Evolutionary conservation across 805 yeast genomes (phyloP), one percentile per base, ranked within the genome.

Genomic region (Barnettozyma californica): DNA sequence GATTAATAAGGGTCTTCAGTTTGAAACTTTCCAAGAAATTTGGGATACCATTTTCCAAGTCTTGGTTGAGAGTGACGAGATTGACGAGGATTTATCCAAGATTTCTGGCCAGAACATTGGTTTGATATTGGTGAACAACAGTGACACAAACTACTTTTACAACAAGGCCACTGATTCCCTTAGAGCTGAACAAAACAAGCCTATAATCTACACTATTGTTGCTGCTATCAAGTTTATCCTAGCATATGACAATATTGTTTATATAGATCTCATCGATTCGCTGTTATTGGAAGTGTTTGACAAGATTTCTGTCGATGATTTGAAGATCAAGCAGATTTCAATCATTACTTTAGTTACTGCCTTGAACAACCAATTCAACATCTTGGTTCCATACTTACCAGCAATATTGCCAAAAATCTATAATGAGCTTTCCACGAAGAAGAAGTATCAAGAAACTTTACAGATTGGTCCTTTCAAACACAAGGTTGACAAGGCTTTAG

Each of bases 391-490:
- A 1, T 68, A 74, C 44, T 62, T 81, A 37, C 64, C 74, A 4
- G 59, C 61, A 2, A 67, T 82, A 2, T 64, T 84, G 37, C 80
- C 86, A 0, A 59, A 63, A 0, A 66, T 86, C 3, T 75, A 75
- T 54, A 67, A 65, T 5, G 88, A 85, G 58, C 70, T 86, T 41
- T 66, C 65, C 11, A 71, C 82, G 1, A 77, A 76, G 53, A 76
- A 74, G 29, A 76, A 77, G 48, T 81, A 78, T 57, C 77, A 84
- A 41, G 81, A 81, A 47, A 69, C 74, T 18, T 82, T 88, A 31
- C 84, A 83, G 42, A 87, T 89, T 79, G 96, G 96, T 1, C 95
- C 95, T 0, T 87, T 84, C 70, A 87, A 86, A 60, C 91, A 87
- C 61, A 81, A 81, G 52, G 77, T 87, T 36, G 96, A 88, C 58